phyloP scores from a whole-genome alignment of 2,329 filamentous ascomycete species.

The Exserohilum turcica region DNA sequence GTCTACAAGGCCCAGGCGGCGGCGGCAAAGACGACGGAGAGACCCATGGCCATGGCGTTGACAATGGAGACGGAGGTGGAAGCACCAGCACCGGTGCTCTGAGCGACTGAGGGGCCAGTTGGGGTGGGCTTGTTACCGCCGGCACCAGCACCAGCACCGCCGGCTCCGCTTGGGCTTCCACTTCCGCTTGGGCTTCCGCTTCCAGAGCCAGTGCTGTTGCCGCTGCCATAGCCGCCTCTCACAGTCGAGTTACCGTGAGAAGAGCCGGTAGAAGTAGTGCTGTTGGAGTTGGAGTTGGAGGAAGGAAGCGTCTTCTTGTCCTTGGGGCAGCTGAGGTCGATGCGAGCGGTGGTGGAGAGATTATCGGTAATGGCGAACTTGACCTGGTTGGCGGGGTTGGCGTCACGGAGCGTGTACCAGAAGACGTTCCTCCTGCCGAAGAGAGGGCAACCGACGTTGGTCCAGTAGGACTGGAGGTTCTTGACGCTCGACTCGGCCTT shows the following conservation, averaged over 20 bases:
- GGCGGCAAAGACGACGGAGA: constrained; percentile 34
- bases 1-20: constrained; percentile 33
- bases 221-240: background rate
- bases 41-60: constrained; percentile 32
- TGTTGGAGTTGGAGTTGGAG: constrained; percentile 23
- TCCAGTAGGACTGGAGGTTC: constrained; percentile 43
- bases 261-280: constrained; percentile 17
- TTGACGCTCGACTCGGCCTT: constrained; percentile 34
- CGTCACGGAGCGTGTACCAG: constrained; percentile 45
- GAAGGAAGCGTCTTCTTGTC: constrained; percentile 22
- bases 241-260: constrained; percentile 17
- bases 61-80: constrained; percentile 22
- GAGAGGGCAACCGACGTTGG: constrained; percentile 40
- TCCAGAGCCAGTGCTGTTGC: background rate
- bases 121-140: too few species aligned
- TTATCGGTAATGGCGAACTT: constrained; percentile 64
- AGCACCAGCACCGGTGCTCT: constrained; percentile 16
- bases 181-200: background rate
- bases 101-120: background rate
- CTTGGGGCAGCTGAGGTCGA: constrained; percentile 58
- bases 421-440: constrained; percentile 43
- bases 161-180: background rate
- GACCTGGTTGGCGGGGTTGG: constrained; percentile 62
- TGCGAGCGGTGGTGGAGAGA: constrained; percentile 58
- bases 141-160: background rate